A percentile compares a stretch with the other conserved stretches of the same genome.
phyloP scores from a whole-genome alignment of 495 filamentous ascomycete genomes.

The Talaromyces ruber region DNA sequence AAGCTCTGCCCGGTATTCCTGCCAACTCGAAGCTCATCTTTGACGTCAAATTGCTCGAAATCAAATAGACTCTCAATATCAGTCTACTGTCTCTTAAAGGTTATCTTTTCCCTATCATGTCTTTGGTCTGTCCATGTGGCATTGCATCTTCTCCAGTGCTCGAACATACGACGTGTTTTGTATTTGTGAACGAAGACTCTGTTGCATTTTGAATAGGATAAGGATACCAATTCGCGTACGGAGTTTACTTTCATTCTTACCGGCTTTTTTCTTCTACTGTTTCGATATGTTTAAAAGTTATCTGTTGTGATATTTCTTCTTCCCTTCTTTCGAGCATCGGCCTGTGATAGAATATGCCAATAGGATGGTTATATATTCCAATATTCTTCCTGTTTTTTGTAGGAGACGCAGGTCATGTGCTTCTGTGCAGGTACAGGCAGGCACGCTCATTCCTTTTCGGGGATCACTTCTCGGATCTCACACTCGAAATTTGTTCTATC shows the following conservation, averaged over 20 bases:
- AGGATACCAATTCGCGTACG: neutral
- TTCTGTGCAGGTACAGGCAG: neutral
- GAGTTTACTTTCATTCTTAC: neutral
- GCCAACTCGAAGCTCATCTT: conserved; percentile 85
- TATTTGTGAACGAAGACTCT: conserved; percentile 3
- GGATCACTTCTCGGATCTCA: neutral
- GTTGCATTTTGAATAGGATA: conserved; percentile 4
- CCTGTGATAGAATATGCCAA: neutral
- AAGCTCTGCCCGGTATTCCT: conserved; percentile 70
- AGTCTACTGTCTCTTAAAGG: neutral
- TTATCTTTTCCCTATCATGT: conserved; percentile 10
- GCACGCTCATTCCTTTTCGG: neutral
- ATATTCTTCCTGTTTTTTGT: neutral
- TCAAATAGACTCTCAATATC: conserved; percentile 35
- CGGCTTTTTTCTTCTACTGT: conserved; percentile 1
- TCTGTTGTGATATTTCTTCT: neutral
- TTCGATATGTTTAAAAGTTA: neutral
- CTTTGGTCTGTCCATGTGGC: conserved; percentile 1
- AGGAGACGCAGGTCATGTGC: neutral
- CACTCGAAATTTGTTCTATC: neutral
- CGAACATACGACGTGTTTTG: conserved; percentile 9
- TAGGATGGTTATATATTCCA: neutral
- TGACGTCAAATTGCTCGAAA: conserved; percentile 79
- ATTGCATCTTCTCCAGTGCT: conserved; percentile 7
- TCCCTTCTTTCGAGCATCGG: neutral